Percentiles rank a stretch among this genome's conserved stretches.
Conservation (phyloP, 352 stramenopile genomes). For the Phytophthora vignae region DNA sequence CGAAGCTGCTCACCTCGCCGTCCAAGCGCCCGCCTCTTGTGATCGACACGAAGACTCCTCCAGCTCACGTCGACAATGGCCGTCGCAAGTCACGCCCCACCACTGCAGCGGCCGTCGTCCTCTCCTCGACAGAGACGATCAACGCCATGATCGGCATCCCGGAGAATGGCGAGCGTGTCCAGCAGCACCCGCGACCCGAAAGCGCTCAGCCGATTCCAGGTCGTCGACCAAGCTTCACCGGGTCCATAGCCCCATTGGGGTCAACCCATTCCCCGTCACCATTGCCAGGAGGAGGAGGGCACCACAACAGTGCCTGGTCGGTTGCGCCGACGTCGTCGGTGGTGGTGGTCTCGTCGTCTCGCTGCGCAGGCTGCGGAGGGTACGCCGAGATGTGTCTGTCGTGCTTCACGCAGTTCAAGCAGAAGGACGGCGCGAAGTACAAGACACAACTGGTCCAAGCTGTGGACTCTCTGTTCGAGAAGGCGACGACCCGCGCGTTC, state of each 20-base stretch:
- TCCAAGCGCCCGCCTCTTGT: not conserved
- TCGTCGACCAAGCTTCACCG: not conserved
- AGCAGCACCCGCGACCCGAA: slow-evolving; percentile 24
- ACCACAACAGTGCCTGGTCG: slow-evolving; percentile 13
- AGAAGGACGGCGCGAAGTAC: slow-evolving; percentile 66
- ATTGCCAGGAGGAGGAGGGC: not conserved
- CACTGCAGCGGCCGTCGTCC: slow-evolving; percentile 33
- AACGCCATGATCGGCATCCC: slow-evolving; percentile 41
- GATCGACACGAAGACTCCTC: slow-evolving; percentile 5
- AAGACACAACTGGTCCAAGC: slow-evolving; percentile 70
- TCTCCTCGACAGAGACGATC: slow-evolving; percentile 43
- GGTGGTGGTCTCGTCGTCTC: slow-evolving; percentile 29
- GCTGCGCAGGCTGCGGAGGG: slow-evolving; percentile 67
- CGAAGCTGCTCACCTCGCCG: slow-evolving; percentile 15
- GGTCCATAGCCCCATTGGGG: slow-evolving; percentile 27
- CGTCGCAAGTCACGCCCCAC: slow-evolving; percentile 41
- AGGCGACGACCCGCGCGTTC: slow-evolving; percentile 65
- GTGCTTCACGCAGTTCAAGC: slow-evolving; percentile 74
- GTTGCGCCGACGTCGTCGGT: slow-evolving; percentile 3
- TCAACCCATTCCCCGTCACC: slow-evolving; percentile 5
- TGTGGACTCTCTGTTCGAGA: slow-evolving; percentile 71
- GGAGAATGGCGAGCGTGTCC: slow-evolving; percentile 15
- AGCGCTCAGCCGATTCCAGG: slow-evolving; percentile 19
- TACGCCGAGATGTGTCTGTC: slow-evolving; percentile 76
- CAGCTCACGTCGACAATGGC: slow-evolving; percentile 2